A percentile compares a stretch with the other conserved stretches of the same genome.
phyloP scores from a whole-genome alignment of 768 basidiomycete species.

The Coprinopsis strossmayeri region DNA sequence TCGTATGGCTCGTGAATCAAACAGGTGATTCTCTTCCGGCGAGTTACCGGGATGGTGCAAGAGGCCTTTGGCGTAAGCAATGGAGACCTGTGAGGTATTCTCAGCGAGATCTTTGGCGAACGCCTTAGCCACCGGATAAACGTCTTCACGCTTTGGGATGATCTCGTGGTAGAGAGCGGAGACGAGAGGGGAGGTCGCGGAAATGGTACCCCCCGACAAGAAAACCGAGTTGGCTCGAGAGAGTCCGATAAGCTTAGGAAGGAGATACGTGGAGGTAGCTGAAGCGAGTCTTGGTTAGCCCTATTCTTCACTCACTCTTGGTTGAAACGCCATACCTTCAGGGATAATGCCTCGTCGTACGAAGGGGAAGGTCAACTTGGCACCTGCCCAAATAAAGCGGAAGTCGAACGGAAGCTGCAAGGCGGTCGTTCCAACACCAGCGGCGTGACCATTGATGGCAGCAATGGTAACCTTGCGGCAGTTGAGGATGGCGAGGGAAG shows the following conservation, averaged over 20 bases:
- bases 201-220: slow-evolving; percentile 37
- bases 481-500: slow-evolving; percentile 39
- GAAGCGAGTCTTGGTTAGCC: too few relatives aligned
- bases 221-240: slow-evolving; percentile 47
- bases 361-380: slow-evolving; percentile 44
- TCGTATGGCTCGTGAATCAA: slow-evolving; percentile 44
- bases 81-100: slow-evolving; percentile 43
- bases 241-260: slow-evolving; percentile 49
- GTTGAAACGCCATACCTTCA: slow-evolving; percentile 35
- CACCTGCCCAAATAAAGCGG: slow-evolving; percentile 45
- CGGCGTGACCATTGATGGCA: slow-evolving; percentile 46
- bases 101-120: slow-evolving; percentile 46
- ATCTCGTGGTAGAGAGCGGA: slow-evolving; percentile 39
- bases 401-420: slow-evolving; percentile 47
- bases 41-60: slow-evolving; percentile 43
- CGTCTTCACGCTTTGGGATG: slow-evolving; percentile 41
- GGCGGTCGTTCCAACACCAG: slow-evolving; percentile 43
- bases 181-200: slow-evolving; percentile 38
- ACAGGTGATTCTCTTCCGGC: slow-evolving; percentile 47
- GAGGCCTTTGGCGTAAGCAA: slow-evolving; percentile 46
- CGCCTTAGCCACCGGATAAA: slow-evolving; percentile 44
- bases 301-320: too few relatives aligned
- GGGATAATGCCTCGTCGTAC: slow-evolving; percentile 45
- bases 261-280: slow-evolving; percentile 34
- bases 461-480: slow-evolving; percentile 52